Evolutionary conservation across 108 stramenopile species (phyloP).

Genomic region (Aurantiochytrium sp.): DNA sequence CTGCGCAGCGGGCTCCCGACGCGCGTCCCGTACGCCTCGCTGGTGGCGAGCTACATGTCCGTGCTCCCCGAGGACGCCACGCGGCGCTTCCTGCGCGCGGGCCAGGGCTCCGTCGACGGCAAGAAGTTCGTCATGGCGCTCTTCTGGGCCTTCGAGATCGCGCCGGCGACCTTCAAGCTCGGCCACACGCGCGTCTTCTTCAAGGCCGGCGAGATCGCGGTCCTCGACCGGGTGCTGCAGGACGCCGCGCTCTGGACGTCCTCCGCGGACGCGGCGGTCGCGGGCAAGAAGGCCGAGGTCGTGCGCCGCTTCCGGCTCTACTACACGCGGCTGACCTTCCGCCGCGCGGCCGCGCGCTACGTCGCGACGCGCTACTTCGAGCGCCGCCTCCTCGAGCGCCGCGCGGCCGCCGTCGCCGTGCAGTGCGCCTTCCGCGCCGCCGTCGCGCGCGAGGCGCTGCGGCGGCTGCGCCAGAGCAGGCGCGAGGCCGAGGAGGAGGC

Average conservation of each 20-base stretch:
- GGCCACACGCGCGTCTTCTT: neutral
- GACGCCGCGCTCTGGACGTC: neutral
- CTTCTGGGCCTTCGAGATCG: neutral
- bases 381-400: neutral
- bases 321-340: neutral
- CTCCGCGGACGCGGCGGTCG: neutral
- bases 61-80: neutral
- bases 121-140: neutral
- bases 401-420: neutral
- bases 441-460: neutral
- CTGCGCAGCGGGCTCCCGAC: conserved; percentile 50
- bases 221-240: neutral
- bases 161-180: neutral
- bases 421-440: neutral
- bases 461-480: neutral
- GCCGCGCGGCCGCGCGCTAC: neutral
- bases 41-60: neutral
- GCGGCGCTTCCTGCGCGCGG: neutral
- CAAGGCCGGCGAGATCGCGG: neutral
- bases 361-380: neutral
- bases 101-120: neutral
- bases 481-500: neutral
- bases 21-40: conserved; percentile 39
- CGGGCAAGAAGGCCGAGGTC: neutral
- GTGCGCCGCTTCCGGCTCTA: neutral